Evolutionary conservation across 1,139 yeast genomes (phyloP).

Genomic region (Zhuliangozyma blackwelliae): DNA sequence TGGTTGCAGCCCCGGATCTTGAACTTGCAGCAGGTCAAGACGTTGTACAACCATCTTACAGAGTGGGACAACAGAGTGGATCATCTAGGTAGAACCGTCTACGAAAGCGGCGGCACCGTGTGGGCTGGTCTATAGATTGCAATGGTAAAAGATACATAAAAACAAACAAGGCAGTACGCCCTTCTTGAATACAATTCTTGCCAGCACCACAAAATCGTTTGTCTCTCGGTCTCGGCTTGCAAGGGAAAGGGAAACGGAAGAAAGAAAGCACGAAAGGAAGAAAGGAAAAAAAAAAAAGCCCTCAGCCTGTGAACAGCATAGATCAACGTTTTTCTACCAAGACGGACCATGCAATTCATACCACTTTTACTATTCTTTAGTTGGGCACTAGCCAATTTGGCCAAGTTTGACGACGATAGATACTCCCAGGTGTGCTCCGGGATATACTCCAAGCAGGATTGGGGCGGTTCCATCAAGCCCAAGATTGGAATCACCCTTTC

Average conservation of each 20-base stretch:
- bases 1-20: slow-evolving; percentile 97
- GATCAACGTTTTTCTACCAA: background rate
- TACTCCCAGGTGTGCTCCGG: slow-evolving; percentile 78
- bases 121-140: slow-evolving; percentile 31
- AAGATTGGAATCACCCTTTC: slow-evolving; percentile 51
- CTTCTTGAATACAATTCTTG: too few relatives aligned
- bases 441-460: slow-evolving; percentile 79
- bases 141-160: too few relatives aligned
- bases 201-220: too few relatives aligned
- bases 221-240: too few relatives aligned
- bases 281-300: background rate
- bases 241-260: background rate
- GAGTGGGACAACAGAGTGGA: slow-evolving; percentile 78
- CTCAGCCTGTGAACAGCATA: too few relatives aligned
- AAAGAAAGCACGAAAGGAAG: too few relatives aligned
- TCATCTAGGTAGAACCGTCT: slow-evolving; percentile 48
- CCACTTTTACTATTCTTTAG: background rate
- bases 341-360: background rate
- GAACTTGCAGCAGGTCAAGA: slow-evolving; percentile 71
- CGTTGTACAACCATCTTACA: slow-evolving; percentile 68
- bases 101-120: slow-evolving; percentile 33
- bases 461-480: slow-evolving; percentile 76
- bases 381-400: slow-evolving; percentile 41
- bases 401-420: slow-evolving; percentile 39
- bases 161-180: too few relatives aligned